Evolutionary conservation across 1,139 yeast genomes (phyloP), one percentile per base, ranked within the genome.

Genomic region (Pichia sorboxylosa): DNA sequence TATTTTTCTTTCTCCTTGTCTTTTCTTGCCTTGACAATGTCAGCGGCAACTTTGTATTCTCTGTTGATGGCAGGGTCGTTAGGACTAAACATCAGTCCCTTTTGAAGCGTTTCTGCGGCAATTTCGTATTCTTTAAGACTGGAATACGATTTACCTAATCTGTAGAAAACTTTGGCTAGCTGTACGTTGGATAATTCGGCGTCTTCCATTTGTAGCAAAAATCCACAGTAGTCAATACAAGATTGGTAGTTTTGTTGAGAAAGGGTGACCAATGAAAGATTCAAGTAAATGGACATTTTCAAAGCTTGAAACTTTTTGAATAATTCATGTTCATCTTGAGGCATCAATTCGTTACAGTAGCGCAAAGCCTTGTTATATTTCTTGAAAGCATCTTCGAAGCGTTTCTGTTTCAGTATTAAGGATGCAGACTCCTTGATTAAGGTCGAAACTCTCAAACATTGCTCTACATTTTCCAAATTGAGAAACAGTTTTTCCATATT

Each of bases 371-470:
- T 80, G 29, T 51, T 58, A 48, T 75, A 80, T 49, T 80, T 80
- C 44, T 70, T 61, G 15, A 63, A 55, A 0, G 87, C 77, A 30
- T 69, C 67, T 26, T 59, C 44, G 33, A 52, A 61, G 17, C 64
- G 63, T 11, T 73, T 73, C 27, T 55, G 51, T 44, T 76, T 77
- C 45, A 73, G 71, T 10, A 80, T 48, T 9, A 66, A 43, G 0
- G 77, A 63, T 1, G 84, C 92, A 28, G 85, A 70, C 22, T 72
- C 74, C 43, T 80, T 80, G 29, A 80, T 79, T 15, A 51, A 66
- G 8, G 43, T 42, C 0, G 75, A 55, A 0, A 78, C 83, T 6
- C 57, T 54, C 40, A 47, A 70, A 0, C 77, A 77, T 14, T 53
- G 52, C 15, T 42, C 47, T 2, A 47, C 40, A 30, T 64, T 60